phyloP scores from a whole-genome alignment of 2,329 filamentous ascomycete genomes.

The Aspergillus sp. region DNA sequence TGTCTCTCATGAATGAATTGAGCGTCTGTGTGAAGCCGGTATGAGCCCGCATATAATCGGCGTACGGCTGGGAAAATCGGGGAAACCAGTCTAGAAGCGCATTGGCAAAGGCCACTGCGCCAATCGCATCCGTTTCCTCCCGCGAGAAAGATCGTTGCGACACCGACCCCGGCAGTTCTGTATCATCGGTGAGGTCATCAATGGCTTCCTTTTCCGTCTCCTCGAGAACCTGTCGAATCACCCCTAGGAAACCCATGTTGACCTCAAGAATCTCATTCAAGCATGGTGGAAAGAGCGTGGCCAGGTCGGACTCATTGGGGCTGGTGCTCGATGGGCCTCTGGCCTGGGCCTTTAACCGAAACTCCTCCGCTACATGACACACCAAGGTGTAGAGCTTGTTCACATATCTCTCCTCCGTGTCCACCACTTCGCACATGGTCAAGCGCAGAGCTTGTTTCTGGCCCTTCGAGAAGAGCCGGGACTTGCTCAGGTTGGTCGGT shows the following conservation, averaged over 20 bases:
- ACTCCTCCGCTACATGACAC: conserved; percentile 76
- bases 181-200: conserved; percentile 68
- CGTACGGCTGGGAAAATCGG: conserved; percentile 85
- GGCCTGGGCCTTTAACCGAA: conserved; percentile 68
- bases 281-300: conserved; percentile 77
- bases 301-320: conserved; percentile 70
- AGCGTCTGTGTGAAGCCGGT: conserved; percentile 82
- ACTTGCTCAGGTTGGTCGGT: conserved; percentile 76
- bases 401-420: conserved; percentile 94
- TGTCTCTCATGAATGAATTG: conserved; percentile 72
- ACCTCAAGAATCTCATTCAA: conserved; percentile 78
- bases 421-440: conserved; percentile 85
- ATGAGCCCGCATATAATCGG: conserved; percentile 89
- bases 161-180: conserved; percentile 51
- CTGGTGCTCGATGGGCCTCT: conserved; percentile 65
- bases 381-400: conserved; percentile 83
- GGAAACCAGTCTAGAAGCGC: conserved; percentile 90
- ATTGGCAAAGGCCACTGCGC: conserved; percentile 75
- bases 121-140: conserved; percentile 68
- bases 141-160: conserved; percentile 49
- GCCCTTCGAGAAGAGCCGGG: conserved; percentile 73
- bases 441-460: conserved; percentile 84
- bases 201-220: conserved; percentile 80
- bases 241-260: conserved; percentile 78
- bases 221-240: conserved; percentile 75